Evolutionary conservation across 345 rosid genomes (phyloP).

Genomic region (Arabidopsis thaliana): DNA sequence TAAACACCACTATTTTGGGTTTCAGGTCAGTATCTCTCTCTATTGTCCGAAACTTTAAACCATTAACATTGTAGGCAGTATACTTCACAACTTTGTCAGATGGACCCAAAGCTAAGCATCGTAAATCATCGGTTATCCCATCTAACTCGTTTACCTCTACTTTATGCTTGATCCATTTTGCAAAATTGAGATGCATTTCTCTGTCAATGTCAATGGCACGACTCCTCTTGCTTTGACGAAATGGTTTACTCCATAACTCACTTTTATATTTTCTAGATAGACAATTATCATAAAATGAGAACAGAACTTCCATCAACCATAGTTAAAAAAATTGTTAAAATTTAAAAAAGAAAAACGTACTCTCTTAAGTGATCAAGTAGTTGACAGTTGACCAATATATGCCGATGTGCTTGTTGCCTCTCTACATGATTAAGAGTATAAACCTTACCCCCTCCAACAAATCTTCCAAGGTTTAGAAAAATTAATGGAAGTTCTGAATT

Average conservation of each 20-base stretch:
- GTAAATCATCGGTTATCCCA: conserved; percentile 9
- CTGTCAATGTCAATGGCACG: neutral
- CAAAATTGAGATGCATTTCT: conserved; percentile 24
- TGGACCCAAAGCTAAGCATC: conserved; percentile 21
- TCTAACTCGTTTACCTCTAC: conserved; percentile 16
- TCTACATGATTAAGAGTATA: conserved; percentile 11
- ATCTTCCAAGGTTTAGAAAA: conserved; percentile 2
- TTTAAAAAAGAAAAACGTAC: neutral
- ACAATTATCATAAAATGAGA: neutral
- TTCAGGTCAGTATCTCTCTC: neutral
- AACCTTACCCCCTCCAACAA: neutral
- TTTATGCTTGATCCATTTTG: conserved; percentile 11
- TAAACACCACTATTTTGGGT: conserved; percentile 24
- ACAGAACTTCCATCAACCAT: neutral
- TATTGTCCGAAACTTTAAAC: neutral
- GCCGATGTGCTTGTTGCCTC: neutral
- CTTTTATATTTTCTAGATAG: neutral
- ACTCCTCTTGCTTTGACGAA: neutral
- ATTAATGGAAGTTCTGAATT: neutral
- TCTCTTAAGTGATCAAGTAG: neutral
- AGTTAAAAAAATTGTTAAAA: neutral
- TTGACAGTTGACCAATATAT: neutral
- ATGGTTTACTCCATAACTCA: neutral
- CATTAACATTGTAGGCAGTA: conserved; percentile 11
- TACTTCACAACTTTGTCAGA: conserved; percentile 6